phyloP scores from a whole-genome alignment of 768 basidiomycete species.

The Calocybe indica region DNA sequence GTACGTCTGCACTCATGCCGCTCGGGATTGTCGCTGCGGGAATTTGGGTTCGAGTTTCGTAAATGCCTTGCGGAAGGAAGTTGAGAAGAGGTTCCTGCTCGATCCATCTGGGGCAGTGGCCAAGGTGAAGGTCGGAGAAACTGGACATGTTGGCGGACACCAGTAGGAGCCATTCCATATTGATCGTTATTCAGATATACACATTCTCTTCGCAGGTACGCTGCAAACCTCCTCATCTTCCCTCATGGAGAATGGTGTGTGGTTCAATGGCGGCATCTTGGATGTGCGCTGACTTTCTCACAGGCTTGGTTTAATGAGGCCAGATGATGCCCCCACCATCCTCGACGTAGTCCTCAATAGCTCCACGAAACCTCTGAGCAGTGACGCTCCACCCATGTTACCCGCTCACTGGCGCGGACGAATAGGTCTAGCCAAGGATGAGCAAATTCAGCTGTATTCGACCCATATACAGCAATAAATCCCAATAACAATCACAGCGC shows the following conservation, averaged over 20 bases:
- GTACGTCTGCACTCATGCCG: constrained; percentile 76
- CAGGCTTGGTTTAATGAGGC: constrained; percentile 61
- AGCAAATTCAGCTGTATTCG: constrained; percentile 31
- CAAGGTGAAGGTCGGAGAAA: constrained; percentile 49
- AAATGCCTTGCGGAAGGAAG: constrained; percentile 46
- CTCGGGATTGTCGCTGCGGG: constrained; percentile 77
- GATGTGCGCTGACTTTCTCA: not conserved
- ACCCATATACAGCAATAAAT: no score
- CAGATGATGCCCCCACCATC: constrained; percentile 44
- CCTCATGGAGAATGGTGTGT: constrained; percentile 71
- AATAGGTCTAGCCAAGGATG: constrained; percentile 43
- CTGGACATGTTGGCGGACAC: constrained; percentile 82
- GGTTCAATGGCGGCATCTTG: not conserved
- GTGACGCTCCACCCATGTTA: not conserved
- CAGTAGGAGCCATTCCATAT: constrained; percentile 29
- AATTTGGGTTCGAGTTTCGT: constrained; percentile 55
- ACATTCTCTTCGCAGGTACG: constrained; percentile 36
- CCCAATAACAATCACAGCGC: constrained; percentile 6
- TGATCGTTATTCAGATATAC: constrained; percentile 1
- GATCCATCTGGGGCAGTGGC: constrained; percentile 19
- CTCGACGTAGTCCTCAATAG: not conserved
- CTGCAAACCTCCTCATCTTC: constrained; percentile 63
- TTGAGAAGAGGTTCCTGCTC: constrained; percentile 28
- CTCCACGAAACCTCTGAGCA: not conserved
- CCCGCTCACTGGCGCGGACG: constrained; percentile 41